Conservation (phyloP, 1,139 yeast species). For the Suhomyces wounanorum region DNA sequence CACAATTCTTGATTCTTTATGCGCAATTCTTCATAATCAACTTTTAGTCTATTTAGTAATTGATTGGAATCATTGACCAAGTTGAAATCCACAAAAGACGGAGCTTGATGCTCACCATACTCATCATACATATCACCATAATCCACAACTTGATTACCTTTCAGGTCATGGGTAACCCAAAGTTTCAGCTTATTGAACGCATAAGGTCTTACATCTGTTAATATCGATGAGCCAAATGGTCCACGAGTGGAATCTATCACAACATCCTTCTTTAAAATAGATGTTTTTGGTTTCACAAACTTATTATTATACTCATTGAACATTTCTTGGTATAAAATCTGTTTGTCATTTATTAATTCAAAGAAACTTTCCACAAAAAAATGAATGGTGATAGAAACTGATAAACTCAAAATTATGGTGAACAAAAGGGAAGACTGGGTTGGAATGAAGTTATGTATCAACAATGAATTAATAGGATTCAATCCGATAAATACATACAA, state of each 20-base stretch:
- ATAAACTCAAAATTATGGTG: slow-evolving; percentile 20
- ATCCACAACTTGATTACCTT: slow-evolving; percentile 33
- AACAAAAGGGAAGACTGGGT: slow-evolving; percentile 30
- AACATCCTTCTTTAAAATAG: slow-evolving; percentile 59
- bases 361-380: slow-evolving; percentile 47
- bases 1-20: slow-evolving; percentile 16
- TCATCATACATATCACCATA: slow-evolving; percentile 12
- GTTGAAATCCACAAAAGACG: slow-evolving; percentile 9
- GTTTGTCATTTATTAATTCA: slow-evolving; percentile 57
- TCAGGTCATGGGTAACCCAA: slow-evolving; percentile 49
- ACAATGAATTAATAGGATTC: slow-evolving; percentile 54
- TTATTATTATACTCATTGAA: slow-evolving; percentile 65
- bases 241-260: slow-evolving; percentile 62
- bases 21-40: slow-evolving; percentile 18
- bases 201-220: slow-evolving; percentile 33
- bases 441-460: slow-evolving; percentile 35
- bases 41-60: slow-evolving; percentile 14
- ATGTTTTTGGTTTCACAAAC: slow-evolving; percentile 62
- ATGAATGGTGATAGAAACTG: slow-evolving; percentile 43
- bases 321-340: slow-evolving; percentile 60
- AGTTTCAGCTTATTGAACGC: slow-evolving; percentile 40
- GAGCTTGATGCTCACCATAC: slow-evolving; percentile 3
- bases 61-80: slow-evolving; percentile 17
- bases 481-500: slow-evolving; percentile 45
- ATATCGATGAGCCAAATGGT: slow-evolving; percentile 34